Evolutionary conservation across 352 stramenopile genomes (phyloP), one percentile per base, ranked within the genome.

Genomic region (Saprolegnia parasitica): DNA sequence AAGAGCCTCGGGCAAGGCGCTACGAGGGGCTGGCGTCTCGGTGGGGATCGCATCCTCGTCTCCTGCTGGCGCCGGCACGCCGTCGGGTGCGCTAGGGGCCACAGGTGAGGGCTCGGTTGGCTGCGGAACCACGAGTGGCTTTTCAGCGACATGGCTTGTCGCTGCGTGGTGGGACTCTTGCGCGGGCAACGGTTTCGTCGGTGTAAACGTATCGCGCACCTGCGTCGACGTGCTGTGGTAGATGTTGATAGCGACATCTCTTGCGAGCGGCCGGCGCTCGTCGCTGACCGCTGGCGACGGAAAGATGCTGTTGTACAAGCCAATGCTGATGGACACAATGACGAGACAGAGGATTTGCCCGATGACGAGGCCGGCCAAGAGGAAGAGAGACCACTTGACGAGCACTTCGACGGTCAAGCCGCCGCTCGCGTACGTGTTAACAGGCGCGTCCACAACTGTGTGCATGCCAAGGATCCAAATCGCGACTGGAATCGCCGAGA

Each of bases 391-490:
- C 58, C 58, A 67, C 20, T 67, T 55, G 5, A 56, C 20, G 13
- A 67, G 35, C 15, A 49, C 56, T 9, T n/a, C 21, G 20, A 29
- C 9, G 5, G 56, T 49, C 56, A 63, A 63, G 35, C 23, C 20
- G 11, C 24, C 54, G 42, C 42, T 49, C 13, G 11, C 42, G 18
- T 49, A 49, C 42, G 42, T 49, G 13, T 15, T 8, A 1, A 32
- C 0, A 6, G 16, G n/a, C 20, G 24, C 40, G 13, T n/a, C n/a
- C 9, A 67, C 18, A 16, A 67, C 37, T 10, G 35, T 55, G 11
- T 49, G 42, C 21, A 55, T 23, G 40, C 58, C 58, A 20, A 67
- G 39, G 35, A 13, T 18, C 39, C 37, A 67, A 29, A 67, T 67
- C 18, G 21, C 37, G 4, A 67, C 2, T 11, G 58, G 58, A 15